Base-by-base conservation (phyloP, 805 yeast species). In the Pichia nakasei region DNA sequence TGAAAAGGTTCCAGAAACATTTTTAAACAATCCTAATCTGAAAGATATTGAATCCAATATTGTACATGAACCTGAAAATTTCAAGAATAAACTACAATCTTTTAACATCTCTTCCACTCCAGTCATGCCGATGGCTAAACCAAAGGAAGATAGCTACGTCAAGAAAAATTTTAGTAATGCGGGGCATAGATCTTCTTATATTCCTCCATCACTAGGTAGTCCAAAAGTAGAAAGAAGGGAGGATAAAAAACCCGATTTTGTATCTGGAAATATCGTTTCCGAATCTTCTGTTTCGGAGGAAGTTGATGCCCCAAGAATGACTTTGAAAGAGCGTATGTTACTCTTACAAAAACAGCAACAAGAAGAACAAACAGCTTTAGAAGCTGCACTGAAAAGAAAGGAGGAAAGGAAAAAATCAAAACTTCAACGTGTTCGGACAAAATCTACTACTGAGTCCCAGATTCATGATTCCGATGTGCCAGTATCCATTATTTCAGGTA, bases 291-390 rank as follows among this genome's bases (percentile, higher is more conserved):
- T 57, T 9, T 61, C 56, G 19, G 64, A 55, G 5, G 76, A 75
- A 46, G 76, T 69, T 24, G 82, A 72, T 27, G 76, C 72, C 29
- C 96, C 96, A 9, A 80, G 84, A 52, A 64, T 88, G 67, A 82
- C 94, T 45, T 68, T 91, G 54, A 83, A 83, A 58, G 97, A 93
- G 53, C 74, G 97, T 51, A 87, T 91, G 58, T 86, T 87, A 5
- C 55, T 85, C 55, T 68, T 91, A 41, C 95, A 89, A 59, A 76
- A 85, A 56, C 79, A 80, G 46, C 96, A 86, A 57, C 76, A 75
- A 47, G 84, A 83, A 56, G 94, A 86, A 53, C 85, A 82, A 19
- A 58, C 54, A 21, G 91, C 82, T 48, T 68, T 78, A 45, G 89
- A 78, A 50, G 82, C 78, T 4, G 76, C 81, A 8, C 51, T 72